Evolutionary conservation across 75 land plant species (phyloP).

Genomic region (Pseudotsuga menziesii): DNA sequence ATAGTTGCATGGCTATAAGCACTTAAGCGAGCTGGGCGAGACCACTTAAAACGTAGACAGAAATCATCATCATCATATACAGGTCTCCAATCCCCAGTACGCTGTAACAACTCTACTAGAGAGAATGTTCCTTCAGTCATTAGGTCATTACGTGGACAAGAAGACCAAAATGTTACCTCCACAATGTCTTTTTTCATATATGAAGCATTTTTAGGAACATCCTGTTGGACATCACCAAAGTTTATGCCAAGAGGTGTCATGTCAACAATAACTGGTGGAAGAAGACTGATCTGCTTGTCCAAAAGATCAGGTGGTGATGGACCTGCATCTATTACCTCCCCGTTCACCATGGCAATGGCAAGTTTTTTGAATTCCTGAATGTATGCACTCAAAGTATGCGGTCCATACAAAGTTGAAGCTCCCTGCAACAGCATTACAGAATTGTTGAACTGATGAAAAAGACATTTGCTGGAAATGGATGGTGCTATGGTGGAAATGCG

Average conservation of each 20-base stretch:
- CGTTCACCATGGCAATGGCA: constrained; percentile 53
- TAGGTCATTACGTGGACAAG: constrained; percentile 85
- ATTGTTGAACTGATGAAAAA: not conserved
- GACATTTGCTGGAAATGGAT: not conserved
- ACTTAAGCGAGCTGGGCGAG: constrained; percentile 55
- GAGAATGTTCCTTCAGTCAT: constrained; percentile 87
- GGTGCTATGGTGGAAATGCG: too few relatives aligned
- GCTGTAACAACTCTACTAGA: constrained; percentile 54
- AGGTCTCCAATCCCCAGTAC: constrained; percentile 42
- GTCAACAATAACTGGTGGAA: constrained; percentile 77
- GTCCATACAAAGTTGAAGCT: constrained; percentile 88
- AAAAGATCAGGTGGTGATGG: constrained; percentile 77
- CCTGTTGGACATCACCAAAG: constrained; percentile 69
- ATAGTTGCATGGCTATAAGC: constrained; percentile 64
- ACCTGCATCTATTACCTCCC: constrained; percentile 27
- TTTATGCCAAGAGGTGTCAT: constrained; percentile 53
- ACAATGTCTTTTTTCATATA: constrained; percentile 61
- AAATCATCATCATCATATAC: constrained; percentile 85
- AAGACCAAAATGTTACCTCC: constrained; percentile 61
- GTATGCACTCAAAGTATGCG: constrained; percentile 83
- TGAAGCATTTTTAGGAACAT: constrained; percentile 64
- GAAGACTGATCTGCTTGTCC: constrained; percentile 61
- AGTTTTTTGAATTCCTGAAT: constrained; percentile 90
- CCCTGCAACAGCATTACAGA: constrained; percentile 48
- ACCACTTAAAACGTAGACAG: constrained; percentile 69